Base-by-base conservation (phyloP, 2,329 filamentous ascomycete species). In the Fusarium austroafricanum region DNA sequence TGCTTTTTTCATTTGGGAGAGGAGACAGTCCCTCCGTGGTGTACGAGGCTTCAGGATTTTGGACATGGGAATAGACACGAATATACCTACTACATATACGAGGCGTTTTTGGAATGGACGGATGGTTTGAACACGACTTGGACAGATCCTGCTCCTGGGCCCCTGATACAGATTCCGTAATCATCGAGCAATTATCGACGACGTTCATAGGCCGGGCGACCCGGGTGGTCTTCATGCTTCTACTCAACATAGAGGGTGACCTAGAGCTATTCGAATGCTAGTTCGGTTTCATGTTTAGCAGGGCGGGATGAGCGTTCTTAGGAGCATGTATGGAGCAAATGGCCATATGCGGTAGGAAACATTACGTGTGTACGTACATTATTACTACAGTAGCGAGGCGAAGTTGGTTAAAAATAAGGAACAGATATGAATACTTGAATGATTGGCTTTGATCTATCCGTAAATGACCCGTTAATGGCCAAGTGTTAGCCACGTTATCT, bases 71-170 rank as follows among this genome's bases (percentile, higher is more conserved):
- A 74, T 75, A 75, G 72, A 75, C 65, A 71, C 63, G 60, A 65
- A 70, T 51, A 59, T 59, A 65, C 63, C 74, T 71, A 73, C 64
- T 68, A 74, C 63, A 73, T 67, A 76, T 45, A 76, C 70, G 73
- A 74, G 74, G 74, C 72, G 74, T 71, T 71, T 35, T 47, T 29
- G 46, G 54, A 38, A 43, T 46, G 42, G 26, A 53, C 61, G 37
- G 20, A 42, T 31, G 29, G 29, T 31, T 58, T 71, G 59, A 51
- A 51, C 26, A 51, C 29, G 55, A 57, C 50, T 45, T 39, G 47
- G 45, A 21, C 28, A 42, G 31, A 40, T 33, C 42, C 44, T 33
- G 39, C 15, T 18, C 44, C 35, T 37, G 20, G 18, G 44, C 31
- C 18, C 12, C 42, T 46, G 17, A 33, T 29, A 46, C 37, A 29